phyloP scores from a whole-genome alignment of 2,329 filamentous ascomycete genomes.

The Exophiala dermatitidis region DNA sequence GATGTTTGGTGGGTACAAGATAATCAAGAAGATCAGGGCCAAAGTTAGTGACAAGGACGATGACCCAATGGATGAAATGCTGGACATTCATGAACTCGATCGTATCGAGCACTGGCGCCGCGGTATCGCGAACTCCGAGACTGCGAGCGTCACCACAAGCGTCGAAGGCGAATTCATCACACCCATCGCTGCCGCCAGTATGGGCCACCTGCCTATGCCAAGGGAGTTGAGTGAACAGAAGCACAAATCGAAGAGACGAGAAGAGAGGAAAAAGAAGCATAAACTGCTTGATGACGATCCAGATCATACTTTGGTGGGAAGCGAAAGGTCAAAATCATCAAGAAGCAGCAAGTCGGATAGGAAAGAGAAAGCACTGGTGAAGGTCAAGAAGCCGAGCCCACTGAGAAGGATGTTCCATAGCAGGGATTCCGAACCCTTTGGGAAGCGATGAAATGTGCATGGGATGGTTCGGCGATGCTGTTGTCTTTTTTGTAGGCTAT shows the following conservation, averaged over 20 bases:
- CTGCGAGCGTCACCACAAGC: conserved; percentile 43
- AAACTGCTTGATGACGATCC: conserved; percentile 18
- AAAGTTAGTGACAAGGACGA: conserved; percentile 28
- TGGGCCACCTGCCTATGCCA: conserved; percentile 33
- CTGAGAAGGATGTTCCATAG: conserved; percentile 25
- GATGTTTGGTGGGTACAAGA: conserved; percentile 94
- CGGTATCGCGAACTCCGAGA: conserved; percentile 52
- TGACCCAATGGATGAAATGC: conserved; percentile 47
- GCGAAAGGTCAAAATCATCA: conserved; percentile 14
- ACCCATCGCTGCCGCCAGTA: conserved; percentile 47
- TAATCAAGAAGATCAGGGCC: conserved; percentile 72
- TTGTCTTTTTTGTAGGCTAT: neutral
- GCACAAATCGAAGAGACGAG: conserved; percentile 31
- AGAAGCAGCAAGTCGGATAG: conserved; percentile 16
- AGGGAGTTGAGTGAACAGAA: conserved; percentile 22
- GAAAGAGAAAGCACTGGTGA: conserved; percentile 23
- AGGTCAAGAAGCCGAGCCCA: conserved; percentile 34
- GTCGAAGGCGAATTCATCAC: conserved; percentile 62
- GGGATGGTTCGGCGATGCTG: neutral
- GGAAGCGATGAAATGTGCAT: conserved; percentile 7
- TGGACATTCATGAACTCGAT: conserved; percentile 44
- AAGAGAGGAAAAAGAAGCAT: conserved; percentile 19
- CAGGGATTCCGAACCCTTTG: conserved; percentile 13
- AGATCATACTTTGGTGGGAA: conserved; percentile 17
- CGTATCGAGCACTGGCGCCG: conserved; percentile 57